Base-by-base conservation (phyloP, 805 yeast genomes). In the Spathaspora hagerdaliae region DNA sequence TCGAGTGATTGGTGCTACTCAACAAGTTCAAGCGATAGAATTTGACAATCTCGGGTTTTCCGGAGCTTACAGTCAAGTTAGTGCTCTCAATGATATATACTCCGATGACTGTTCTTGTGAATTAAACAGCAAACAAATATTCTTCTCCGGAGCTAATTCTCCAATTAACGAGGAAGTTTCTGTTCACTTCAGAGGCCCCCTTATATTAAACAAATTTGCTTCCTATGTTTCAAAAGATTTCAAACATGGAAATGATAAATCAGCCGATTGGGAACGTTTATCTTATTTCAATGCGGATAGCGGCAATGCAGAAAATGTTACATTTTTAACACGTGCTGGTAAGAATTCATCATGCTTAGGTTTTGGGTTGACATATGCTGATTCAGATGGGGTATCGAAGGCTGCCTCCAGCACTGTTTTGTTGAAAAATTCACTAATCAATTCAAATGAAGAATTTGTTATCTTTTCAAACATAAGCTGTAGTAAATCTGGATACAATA, bases 171-270 rank as follows among this genome's bases (percentile, higher is more conserved):
- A 77, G 53, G 90, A 81, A 59, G 69, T 85, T 26, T 81, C 89
- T 4, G 88, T 85, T 12, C 94, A 85, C 60, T 79, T 85, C 61
- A 77, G 94, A 67, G 94, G 94, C 38, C 94, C 94, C 8, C 60
- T 85, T 48, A 66, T 74, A 12, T 69, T 85, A 56, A 63, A 67
- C 48, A 74, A 78, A 54, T 85, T 85, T 58, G 91, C 81, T 5
- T 81, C 68, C 53, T 85, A 82, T 58, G 71, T 72, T n/a, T 53
- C 82, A 12, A 68, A 69, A 3, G 58, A 65, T 27, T 81, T 69
- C 51, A 55, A 51, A 1, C 59, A 48, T 29, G 71, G 71, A 31
- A 60, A 62, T 31, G 54, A 53, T 54, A 13, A 29, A 3, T 61
- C 73, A 15, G 71, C 73, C 24, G 67, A 67, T 33, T 85, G 89